Evolutionary conservation across 2,329 filamentous ascomycete genomes (phyloP).

Genomic region (Paracoccidioides brasiliensis): DNA sequence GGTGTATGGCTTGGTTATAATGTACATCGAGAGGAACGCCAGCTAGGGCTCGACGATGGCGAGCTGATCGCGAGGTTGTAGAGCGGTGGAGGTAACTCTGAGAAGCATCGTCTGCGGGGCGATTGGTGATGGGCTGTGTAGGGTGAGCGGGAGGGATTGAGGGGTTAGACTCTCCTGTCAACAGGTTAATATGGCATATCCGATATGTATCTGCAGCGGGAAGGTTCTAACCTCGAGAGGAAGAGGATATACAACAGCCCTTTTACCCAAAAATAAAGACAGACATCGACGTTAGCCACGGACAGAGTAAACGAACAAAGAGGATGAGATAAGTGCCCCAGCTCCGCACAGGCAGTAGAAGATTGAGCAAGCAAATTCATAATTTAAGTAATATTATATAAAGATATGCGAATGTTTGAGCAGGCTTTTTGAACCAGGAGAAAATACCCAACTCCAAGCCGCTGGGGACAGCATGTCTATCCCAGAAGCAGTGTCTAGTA

Average conservation of each 20-base stretch:
- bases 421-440: not conserved
- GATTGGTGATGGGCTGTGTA: slow-evolving; percentile 8
- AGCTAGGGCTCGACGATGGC: slow-evolving; percentile 10
- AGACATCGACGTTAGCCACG: not conserved
- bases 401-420: not conserved
- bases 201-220: not conserved
- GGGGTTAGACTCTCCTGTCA: slow-evolving; percentile 4
- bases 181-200: not conserved
- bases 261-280: slow-evolving; percentile 8
- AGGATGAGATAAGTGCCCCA: not conserved
- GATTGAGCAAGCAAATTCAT: not conserved
- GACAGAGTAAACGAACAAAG: not conserved
- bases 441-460: not conserved
- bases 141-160: slow-evolving; percentile 1
- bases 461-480: not conserved
- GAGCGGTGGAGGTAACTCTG: slow-evolving; percentile 8
- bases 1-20: slow-evolving; percentile 56
- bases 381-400: not conserved
- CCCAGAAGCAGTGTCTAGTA: not conserved
- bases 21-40: slow-evolving; percentile 39
- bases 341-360: not conserved
- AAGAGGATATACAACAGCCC: slow-evolving; percentile 29
- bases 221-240: slow-evolving; percentile 19
- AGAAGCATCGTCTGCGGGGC: slow-evolving; percentile 2
- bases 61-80: slow-evolving; percentile 6